phyloP scores from a whole-genome alignment of 352 stramenopile species.

The Globisporangium carolinianum region DNA sequence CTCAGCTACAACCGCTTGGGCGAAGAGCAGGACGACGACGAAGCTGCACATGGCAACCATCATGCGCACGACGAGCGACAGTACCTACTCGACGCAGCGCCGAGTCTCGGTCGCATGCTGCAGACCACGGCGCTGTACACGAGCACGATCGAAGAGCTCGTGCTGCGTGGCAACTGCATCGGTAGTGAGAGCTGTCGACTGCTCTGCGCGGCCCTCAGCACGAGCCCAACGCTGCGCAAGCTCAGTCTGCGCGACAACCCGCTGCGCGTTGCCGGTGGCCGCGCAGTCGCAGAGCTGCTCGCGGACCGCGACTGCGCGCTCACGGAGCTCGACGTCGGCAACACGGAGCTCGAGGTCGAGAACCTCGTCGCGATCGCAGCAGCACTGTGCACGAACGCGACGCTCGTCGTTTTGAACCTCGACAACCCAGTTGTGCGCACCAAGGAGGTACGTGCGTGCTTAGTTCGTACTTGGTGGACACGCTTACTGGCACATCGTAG shows the following conservation, averaged over 20 bases:
- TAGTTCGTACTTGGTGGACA: background rate
- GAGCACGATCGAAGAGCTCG: conserved; percentile 43
- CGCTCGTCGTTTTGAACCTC: conserved; percentile 35
- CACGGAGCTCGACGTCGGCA: conserved; percentile 43
- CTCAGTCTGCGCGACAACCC: conserved; percentile 53
- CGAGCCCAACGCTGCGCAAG: conserved; percentile 25
- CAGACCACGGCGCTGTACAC: conserved; percentile 39
- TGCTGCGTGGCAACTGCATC: conserved; percentile 53
- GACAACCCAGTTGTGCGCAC: conserved; percentile 53
- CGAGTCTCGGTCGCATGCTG: conserved; percentile 37
- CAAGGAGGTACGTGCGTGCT: conserved; percentile 21
- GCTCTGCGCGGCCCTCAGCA: conserved; percentile 45
- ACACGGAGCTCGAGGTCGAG: conserved; percentile 47
- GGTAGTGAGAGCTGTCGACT: conserved; percentile 50
- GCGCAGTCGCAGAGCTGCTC: conserved; percentile 46
- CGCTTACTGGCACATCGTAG: no score
- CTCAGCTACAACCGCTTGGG: conserved; percentile 52
- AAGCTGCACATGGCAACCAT: conserved; percentile 14
- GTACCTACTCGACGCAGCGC: conserved; percentile 37
- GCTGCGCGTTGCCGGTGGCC: conserved; percentile 35
- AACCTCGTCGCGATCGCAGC: conserved; percentile 64
- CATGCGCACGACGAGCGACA: conserved; percentile 26
- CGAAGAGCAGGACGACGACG: conserved; percentile 14
- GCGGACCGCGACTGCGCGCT: conserved; percentile 22
- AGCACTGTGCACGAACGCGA: conserved; percentile 35